Evolutionary conservation across 257 asterid genomes (phyloP).

Genomic region (Solanum acaule): DNA sequence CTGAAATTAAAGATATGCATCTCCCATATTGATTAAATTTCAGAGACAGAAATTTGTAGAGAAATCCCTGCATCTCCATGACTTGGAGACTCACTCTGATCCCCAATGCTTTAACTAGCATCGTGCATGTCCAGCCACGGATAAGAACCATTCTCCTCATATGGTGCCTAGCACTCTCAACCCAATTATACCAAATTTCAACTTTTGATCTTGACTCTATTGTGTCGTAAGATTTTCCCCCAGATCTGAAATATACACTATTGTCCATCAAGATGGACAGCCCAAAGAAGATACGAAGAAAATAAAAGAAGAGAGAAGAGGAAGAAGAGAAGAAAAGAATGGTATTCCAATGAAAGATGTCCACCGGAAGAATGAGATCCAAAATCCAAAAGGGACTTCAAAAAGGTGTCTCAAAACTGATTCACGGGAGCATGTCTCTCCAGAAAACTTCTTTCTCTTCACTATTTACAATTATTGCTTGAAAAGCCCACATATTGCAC

Average conservation of each 20-base stretch:
- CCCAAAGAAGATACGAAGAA: neutral
- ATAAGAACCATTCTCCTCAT: neutral
- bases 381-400: neutral
- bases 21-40: neutral
- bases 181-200: neutral
- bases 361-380: neutral
- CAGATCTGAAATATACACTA: neutral
- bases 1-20: neutral
- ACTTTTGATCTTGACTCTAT: neutral
- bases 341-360: neutral
- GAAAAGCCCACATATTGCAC: neutral
- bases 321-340: neutral
- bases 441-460: neutral
- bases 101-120: neutral
- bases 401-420: neutral
- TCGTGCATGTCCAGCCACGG: neutral
- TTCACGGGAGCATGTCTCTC: neutral
- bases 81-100: neutral
- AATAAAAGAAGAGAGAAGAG: neutral
- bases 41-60: neutral
- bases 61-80: neutral
- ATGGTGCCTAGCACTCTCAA: neutral
- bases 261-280: neutral
- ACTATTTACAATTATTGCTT: neutral
- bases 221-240: neutral